Evolutionary conservation across 257 asterid species (phyloP).

Genomic region (Penstemon barbatus): DNA sequence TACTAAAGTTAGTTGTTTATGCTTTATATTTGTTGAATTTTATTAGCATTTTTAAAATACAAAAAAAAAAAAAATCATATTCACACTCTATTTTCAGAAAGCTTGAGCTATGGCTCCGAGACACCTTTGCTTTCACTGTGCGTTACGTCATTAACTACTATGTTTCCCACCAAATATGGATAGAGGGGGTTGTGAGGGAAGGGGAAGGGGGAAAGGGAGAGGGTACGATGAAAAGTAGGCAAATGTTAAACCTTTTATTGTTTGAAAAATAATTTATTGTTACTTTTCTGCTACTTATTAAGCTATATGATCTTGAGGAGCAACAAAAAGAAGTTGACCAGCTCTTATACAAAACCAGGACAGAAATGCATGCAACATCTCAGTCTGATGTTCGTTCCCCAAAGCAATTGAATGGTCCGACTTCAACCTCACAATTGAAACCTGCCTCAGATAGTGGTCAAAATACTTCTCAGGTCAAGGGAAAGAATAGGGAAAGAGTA

Average conservation of each 20-base stretch:
- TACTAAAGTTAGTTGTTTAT: no score
- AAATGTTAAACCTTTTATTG: background rate
- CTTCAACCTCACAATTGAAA: conserved; percentile 61
- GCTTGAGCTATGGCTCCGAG: no score
- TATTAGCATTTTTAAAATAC: no score
- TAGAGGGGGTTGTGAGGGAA: background rate
- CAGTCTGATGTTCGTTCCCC: conserved; percentile 85
- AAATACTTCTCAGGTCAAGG: conserved; percentile 65
- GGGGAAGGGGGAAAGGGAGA: background rate
- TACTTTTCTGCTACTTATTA: conserved; percentile 15
- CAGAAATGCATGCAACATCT: conserved; percentile 70
- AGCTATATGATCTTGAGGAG: conserved; percentile 44
- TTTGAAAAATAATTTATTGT: background rate
- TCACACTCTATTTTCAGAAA: no score
- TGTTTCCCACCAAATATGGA: background rate
- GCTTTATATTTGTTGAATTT: no score
- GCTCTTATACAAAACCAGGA: conserved; percentile 56
- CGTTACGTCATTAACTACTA: no score
- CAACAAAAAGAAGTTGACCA: conserved; percentile 74
- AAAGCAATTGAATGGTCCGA: conserved; percentile 59
- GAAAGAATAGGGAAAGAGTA: conserved; percentile 88
- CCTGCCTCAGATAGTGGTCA: conserved; percentile 60
- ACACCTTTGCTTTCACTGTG: no score
- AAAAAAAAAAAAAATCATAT: no score
- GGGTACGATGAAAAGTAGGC: background rate